phyloP scores from a whole-genome alignment of 1,284 basidiomycete species.

The Heterobasidion occidentale region DNA sequence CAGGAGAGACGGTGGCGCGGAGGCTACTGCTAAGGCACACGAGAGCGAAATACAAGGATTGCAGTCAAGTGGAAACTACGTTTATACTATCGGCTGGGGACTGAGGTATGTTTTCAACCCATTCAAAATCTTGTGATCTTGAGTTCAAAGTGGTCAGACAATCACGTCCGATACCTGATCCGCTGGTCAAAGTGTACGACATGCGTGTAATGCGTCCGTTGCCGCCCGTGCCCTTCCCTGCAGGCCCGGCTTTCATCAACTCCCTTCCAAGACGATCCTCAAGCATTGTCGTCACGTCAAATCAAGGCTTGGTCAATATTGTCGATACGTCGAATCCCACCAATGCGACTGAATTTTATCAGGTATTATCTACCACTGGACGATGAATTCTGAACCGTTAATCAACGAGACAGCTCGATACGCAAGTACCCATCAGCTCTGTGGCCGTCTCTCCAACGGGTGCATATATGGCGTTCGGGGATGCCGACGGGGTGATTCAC shows the following conservation, averaged over 20 bases:
- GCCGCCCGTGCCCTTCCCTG: conserved; percentile 81
- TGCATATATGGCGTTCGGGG: conserved; percentile 89
- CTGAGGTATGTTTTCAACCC: conserved; percentile 50
- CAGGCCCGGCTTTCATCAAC: conserved; percentile 84
- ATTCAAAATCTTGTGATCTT: conserved; percentile 2
- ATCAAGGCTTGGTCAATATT: conserved; percentile 84
- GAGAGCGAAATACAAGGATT: conserved; percentile 79
- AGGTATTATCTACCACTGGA: conserved; percentile 33
- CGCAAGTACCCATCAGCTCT: conserved; percentile 72
- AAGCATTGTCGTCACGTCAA: conserved; percentile 75
- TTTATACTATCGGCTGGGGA: conserved; percentile 83
- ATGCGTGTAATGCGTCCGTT: conserved; percentile 75
- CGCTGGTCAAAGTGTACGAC: conserved; percentile 91
- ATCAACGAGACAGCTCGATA: conserved; percentile 42
- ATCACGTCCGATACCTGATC: conserved; percentile 84
- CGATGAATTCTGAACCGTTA: conserved; percentile 5
- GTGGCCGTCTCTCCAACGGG: conserved; percentile 82
- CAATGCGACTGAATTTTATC: conserved; percentile 68
- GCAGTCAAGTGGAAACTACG: conserved; percentile 68
- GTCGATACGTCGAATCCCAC: conserved; percentile 75
- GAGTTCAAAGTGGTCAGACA: conserved; percentile 44
- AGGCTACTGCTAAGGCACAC: conserved; percentile 67
- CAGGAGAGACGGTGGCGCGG: conserved; percentile 34
- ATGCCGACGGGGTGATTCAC: conserved; percentile 82
- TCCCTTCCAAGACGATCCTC: conserved; percentile 76